Conservation (phyloP, 2,329 filamentous ascomycete genomes). For the Colletotrichum tropicicola region DNA sequence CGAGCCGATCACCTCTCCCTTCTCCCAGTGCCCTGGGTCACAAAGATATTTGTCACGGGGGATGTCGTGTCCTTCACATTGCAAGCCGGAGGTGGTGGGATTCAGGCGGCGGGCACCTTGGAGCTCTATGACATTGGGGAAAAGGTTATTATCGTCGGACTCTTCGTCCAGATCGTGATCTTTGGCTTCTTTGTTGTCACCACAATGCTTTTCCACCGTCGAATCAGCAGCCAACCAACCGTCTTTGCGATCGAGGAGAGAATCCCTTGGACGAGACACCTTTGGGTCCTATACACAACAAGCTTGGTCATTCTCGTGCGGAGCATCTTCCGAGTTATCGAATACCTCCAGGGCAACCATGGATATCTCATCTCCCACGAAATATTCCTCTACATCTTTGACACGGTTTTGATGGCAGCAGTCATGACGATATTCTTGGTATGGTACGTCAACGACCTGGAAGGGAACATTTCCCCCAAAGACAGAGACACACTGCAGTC, state of each 20-base stretch:
- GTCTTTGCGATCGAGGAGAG: background rate
- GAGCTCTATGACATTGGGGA: constrained; percentile 40
- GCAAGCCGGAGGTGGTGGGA: constrained; percentile 37
- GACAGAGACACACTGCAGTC: background rate
- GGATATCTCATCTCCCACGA: constrained; percentile 51
- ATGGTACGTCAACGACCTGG: background rate
- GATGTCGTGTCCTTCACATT: constrained; percentile 51
- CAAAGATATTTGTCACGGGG: constrained; percentile 55
- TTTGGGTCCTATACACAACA: constrained; percentile 39
- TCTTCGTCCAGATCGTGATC: constrained; percentile 61
- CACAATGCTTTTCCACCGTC: constrained; percentile 51
- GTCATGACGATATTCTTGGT: constrained; percentile 41
- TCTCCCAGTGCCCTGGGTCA: constrained; percentile 42
- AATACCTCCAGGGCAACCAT: constrained; percentile 51
- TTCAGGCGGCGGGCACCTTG: constrained; percentile 27
- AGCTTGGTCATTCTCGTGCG: constrained; percentile 52
- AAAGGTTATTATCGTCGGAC: constrained; percentile 58
- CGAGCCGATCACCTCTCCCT: constrained; percentile 28
- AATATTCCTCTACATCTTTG: constrained; percentile 51
- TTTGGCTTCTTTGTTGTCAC: constrained; percentile 61
- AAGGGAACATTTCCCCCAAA: background rate
- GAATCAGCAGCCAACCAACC: constrained; percentile 28
- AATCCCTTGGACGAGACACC: constrained; percentile 38
- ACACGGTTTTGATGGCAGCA: constrained; percentile 47
- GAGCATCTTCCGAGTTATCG: constrained; percentile 54